A percentile compares a stretch with the other conserved stretches of the same genome.
phyloP scores from a whole-genome alignment of 768 basidiomycete genomes.

The Lentinula boryana region DNA sequence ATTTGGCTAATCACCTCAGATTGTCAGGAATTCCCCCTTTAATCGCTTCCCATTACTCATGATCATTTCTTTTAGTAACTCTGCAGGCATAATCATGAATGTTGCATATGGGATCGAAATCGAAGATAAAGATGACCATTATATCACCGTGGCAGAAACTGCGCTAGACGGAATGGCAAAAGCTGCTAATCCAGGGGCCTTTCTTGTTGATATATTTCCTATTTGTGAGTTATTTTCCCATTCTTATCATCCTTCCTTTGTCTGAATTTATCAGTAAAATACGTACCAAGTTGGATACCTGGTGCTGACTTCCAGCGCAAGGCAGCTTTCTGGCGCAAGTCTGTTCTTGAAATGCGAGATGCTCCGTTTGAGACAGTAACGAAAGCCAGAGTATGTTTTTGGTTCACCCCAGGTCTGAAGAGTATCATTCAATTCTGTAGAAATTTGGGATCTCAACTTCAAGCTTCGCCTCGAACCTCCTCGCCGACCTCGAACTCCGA shows the following conservation, averaged over 20 bases:
- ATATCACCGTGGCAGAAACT: constrained; percentile 46
- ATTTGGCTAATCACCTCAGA: constrained; percentile 42
- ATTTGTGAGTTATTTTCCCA: constrained; percentile 19
- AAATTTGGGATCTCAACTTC: constrained; percentile 22
- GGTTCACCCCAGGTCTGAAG: neutral
- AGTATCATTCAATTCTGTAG: constrained; percentile 15
- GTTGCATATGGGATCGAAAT: constrained; percentile 46
- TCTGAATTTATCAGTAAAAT: constrained; percentile 31
- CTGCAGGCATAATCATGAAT: constrained; percentile 48
- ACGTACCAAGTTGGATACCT: constrained; percentile 47
- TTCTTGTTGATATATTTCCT: constrained; percentile 47
- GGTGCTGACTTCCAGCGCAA: constrained; percentile 45
- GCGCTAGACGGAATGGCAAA: constrained; percentile 45
- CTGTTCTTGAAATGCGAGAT: constrained; percentile 43
- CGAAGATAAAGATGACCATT: constrained; percentile 34
- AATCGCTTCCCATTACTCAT: neutral
- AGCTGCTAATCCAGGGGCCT: constrained; percentile 46
- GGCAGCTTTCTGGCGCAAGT: constrained; percentile 42
- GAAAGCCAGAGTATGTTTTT: constrained; percentile 27
- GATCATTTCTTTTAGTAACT: constrained; percentile 26
- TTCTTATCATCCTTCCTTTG: neutral
- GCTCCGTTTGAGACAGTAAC: constrained; percentile 32
- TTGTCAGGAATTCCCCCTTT: constrained; percentile 29
- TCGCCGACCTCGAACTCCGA: constrained; percentile 19
- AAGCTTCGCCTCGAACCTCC: constrained; percentile 29